Base-by-base conservation (phyloP, 2,329 filamentous ascomycete genomes). In the Scopulariopsis brevicaulis region DNA sequence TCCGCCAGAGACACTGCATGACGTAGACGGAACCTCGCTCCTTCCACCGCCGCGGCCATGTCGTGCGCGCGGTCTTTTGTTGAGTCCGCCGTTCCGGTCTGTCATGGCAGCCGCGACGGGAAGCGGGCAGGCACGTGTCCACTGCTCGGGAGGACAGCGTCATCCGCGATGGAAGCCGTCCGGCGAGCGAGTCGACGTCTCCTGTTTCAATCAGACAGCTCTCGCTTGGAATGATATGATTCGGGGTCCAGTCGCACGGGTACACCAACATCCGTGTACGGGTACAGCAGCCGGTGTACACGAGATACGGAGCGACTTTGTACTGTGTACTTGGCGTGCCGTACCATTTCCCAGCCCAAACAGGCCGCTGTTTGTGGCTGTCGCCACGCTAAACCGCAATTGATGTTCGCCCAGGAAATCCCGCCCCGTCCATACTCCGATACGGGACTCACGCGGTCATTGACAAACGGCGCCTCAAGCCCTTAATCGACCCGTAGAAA, bases 261-360 rank as follows among this genome's bases (percentile, higher is more conserved):
- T n/a, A 46, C 40, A 46, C 40, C 18, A 6, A 14, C 11, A 46
- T 46, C 15, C 6, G 40, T n/a, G 40, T 46, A 46, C 18, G 40
- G 40, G 50, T 56, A 56, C 55, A 51, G 20, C 20, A 25, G 25
- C n/a, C 18, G 25, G 55, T 50, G 55, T 56, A 56, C 55, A 51
- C 28, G 25, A 56, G 55, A 28, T 52, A 22, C n/a, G 43, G n/a
- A 24, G 14, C 18, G n/a, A 12, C 15, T 51, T 51, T 35, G 55
- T 56, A 50, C 43, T 35, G 8, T 25, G 37, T 56, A 56, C 55
- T 35, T 56, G 28, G 11, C 10, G 7, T 1, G 46, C n/a, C 11
- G 37, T 14, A 40, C 37, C 37, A 4, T 40, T 40, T 18, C 37
- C 46, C 6, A 22, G 1, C 46, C 46, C 2, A n/a, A 10, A 5